Base-by-base conservation (phyloP, 139 green algal genomes). In the Chlamydomonas urium region DNA sequence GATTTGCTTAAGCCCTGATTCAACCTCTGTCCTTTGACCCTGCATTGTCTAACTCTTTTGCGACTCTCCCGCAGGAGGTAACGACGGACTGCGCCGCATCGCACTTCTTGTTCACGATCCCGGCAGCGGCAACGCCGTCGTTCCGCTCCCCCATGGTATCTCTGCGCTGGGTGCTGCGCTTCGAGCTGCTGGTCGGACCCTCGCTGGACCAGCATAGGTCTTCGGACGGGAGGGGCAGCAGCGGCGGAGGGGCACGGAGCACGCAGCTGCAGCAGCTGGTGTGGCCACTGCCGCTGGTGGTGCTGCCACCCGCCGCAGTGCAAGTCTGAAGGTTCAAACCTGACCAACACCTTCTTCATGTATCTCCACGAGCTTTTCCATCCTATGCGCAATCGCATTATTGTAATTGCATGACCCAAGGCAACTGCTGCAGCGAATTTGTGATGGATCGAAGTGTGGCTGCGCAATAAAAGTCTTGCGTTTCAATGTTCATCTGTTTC, bases 51-150 rank as follows among this genome's bases (percentile, higher is more conserved):
- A 50, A 14, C 8, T 50, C 42, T 24, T 14, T 8, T 50, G 42
- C 42, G 56, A 50, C 42, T 14, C 8, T 24, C 42, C 14, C 33
- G 63, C 69, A 79, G 35, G 87, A 95, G 63, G 34, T 93, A 2
- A 90, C 88, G 2, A 59, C 70, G 1, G 82, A 96, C 79, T 58
- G 76, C 0, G 48, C 86, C 2, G 74, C 86, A 53, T 84, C 81
- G 2, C 81, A 88, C 56, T 95, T 96, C 69, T 68, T 86, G 26
- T 92, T 95, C 62, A 85, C 84, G 14, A 70, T 96, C n/a, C 90
- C 90, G 3, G 50, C 73, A 19, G 79, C 79, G 10, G 90, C 83
- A 3, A 79, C 86, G 2, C 72, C 88, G 5, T 90, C 82, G 29
- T 96, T 96, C 73, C 67, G 76, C 4, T 93, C 86, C 4, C 89